Evolutionary conservation across 2,329 filamentous ascomycete species (phyloP).

Genomic region (Coniochaeta pulveracea): DNA sequence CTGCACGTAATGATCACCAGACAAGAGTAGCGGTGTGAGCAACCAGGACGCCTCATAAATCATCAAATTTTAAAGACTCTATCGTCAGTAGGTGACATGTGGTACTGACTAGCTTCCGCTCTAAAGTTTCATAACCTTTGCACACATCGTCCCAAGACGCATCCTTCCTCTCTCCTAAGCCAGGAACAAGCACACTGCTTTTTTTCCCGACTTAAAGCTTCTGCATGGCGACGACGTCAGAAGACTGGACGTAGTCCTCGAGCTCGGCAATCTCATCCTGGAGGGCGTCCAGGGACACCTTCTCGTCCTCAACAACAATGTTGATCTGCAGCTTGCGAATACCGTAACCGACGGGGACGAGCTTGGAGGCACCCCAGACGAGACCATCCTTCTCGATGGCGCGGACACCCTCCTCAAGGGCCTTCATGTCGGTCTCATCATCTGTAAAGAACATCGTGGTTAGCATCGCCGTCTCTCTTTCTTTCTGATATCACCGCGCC

Average conservation of each 20-base stretch:
- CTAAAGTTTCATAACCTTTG: conserved; percentile 5
- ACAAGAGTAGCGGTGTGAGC: neutral
- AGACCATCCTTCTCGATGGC: conserved; percentile 83
- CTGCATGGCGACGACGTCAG: conserved; percentile 83
- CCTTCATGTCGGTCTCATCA: conserved; percentile 83
- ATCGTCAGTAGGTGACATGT: conserved; percentile 4
- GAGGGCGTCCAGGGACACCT: conserved; percentile 78
- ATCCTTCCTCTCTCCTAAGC: neutral
- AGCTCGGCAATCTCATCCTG: conserved; percentile 71
- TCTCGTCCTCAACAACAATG: conserved; percentile 94
- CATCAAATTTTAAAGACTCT: neutral
- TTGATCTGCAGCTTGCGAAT: conserved; percentile 99
- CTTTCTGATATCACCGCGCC: too few relatives aligned
- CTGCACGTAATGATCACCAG: neutral
- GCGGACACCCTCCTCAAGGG: conserved; percentile 68
- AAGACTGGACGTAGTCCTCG: conserved; percentile 94
- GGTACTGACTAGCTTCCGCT: conserved; percentile 3
- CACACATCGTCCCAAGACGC: conserved; percentile 2
- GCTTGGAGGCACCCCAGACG: conserved; percentile 83
- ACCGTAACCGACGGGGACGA: conserved; percentile 84
- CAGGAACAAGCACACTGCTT: neutral
- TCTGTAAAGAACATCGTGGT: conserved; percentile 34
- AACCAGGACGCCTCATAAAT: neutral
- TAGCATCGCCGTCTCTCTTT: too few relatives aligned
- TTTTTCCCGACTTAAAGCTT: conserved; percentile 60